Percentiles rank a stretch among this genome's conserved stretches.
phyloP scores from a whole-genome alignment of 805 yeast genomes.

The Candida anglica region DNA sequence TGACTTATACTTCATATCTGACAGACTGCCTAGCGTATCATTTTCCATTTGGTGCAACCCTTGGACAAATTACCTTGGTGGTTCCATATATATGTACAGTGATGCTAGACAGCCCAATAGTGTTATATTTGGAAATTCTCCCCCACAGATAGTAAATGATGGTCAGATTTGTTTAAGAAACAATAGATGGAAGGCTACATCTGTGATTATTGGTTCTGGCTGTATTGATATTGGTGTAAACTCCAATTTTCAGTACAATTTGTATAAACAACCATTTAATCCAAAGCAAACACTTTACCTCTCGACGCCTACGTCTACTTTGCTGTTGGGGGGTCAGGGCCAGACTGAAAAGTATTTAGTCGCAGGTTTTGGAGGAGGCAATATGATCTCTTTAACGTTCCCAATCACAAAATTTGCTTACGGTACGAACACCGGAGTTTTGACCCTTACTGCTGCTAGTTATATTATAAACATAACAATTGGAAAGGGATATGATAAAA shows the following conservation, averaged over 20 bases:
- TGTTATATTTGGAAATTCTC: slow-evolving; percentile 12
- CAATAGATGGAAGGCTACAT: slow-evolving; percentile 16
- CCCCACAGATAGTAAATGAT: slow-evolving; percentile 14
- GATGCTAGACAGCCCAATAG: slow-evolving; percentile 6
- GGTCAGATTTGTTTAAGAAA: slow-evolving; percentile 26
- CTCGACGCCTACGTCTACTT: slow-evolving; percentile 12
- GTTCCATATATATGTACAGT: slow-evolving; percentile 10
- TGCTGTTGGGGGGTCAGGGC: too few relatives aligned
- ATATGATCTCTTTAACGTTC: neutral
- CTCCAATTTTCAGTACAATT: slow-evolving; percentile 12
- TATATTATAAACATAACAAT: neutral
- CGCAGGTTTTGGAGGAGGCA: slow-evolving; percentile 3
- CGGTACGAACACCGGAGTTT: neutral
- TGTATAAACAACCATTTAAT: slow-evolving; percentile 10
- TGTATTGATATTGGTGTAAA: slow-evolving; percentile 17
- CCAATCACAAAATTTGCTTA: neutral
- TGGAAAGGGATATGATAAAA: slow-evolving; percentile 1
- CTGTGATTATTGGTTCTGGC: slow-evolving; percentile 19
- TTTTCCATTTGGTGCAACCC: too few relatives aligned
- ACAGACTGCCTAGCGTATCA: too few relatives aligned
- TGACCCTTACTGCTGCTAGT: too few relatives aligned
- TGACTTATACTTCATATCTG: too few relatives aligned
- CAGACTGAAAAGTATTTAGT: too few relatives aligned
- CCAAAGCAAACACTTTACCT: slow-evolving; percentile 15
- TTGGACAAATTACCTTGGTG: slow-evolving; percentile 11